Evolutionary conservation across 108 stramenopile genomes (phyloP).

Genomic region (Skeletonema menzelii): DNA sequence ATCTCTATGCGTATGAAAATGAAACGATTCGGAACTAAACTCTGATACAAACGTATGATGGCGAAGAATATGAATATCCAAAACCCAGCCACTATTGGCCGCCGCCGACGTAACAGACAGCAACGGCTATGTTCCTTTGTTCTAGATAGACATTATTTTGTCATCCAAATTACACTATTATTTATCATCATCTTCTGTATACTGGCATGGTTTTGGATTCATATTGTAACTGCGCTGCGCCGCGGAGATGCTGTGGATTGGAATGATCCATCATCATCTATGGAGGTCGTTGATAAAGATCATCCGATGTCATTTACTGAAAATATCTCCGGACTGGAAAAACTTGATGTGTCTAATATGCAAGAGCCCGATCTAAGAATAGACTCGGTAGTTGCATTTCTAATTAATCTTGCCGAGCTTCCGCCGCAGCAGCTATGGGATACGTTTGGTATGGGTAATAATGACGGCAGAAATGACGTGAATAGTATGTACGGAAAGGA

Average conservation of each 20-base stretch:
- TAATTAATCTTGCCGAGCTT: slow-evolving; percentile 19
- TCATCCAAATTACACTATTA: not conserved
- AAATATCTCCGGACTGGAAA: no score
- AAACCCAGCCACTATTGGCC: not conserved
- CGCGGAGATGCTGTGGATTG: no score
- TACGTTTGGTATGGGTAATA: slow-evolving; percentile 16
- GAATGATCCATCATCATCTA: not conserved
- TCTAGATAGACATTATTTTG: not conserved
- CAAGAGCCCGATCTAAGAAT: not conserved
- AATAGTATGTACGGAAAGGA: slow-evolving; percentile 11
- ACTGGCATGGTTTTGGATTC: not conserved
- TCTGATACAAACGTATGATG: no score
- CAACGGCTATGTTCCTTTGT: not conserved
- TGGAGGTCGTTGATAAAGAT: not conserved
- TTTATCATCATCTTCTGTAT: not conserved
- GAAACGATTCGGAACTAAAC: no score
- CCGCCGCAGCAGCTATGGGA: slow-evolving; percentile 22
- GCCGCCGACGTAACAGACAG: not conserved
- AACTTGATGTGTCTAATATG: no score
- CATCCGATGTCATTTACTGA: not conserved
- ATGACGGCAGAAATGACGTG: not conserved
- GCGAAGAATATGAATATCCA: no score
- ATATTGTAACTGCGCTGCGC: no score
- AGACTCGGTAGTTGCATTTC: slow-evolving; percentile 18
- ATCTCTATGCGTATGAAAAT: no score